A percentile compares a stretch with the other conserved stretches of the same genome.
phyloP scores from a whole-genome alignment of 805 yeast species.

The Yamadazyma ubonensis region DNA sequence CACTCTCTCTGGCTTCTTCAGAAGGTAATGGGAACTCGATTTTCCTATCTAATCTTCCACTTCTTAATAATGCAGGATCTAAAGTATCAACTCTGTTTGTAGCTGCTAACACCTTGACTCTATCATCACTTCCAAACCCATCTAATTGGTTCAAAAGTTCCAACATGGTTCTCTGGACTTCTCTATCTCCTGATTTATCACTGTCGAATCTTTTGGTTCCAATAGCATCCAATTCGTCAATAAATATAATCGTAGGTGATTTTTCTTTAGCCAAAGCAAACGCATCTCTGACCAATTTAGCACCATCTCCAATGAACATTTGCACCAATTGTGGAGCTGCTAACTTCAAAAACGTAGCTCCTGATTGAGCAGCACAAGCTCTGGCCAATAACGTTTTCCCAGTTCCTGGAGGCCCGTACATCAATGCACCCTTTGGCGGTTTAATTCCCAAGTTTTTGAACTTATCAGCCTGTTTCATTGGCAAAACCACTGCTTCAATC shows the following conservation, averaged over 20 bases:
- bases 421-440: conserved; percentile 48
- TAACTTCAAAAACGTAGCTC: conserved; percentile 44
- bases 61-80: conserved; percentile 97
- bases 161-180: conserved; percentile 50
- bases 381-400: conserved; percentile 48
- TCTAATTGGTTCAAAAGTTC: conserved; percentile 58
- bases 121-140: conserved; percentile 96
- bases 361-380: conserved; percentile 49
- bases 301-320: conserved; percentile 49
- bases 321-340: conserved; percentile 49
- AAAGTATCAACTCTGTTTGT: conserved; percentile 96
- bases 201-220: conserved; percentile 48
- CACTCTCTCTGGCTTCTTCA: conserved; percentile 96
- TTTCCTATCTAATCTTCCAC: conserved; percentile 96
- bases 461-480: conserved; percentile 97
- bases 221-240: conserved; percentile 48
- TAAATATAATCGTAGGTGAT: conserved; percentile 47
- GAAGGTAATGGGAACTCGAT: conserved; percentile 97
- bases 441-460: conserved; percentile 91
- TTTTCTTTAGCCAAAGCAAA: conserved; percentile 48
- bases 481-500: conserved; percentile 96
- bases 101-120: conserved; percentile 97
- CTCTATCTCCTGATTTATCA: conserved; percentile 46
- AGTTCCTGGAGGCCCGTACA: conserved; percentile 52
- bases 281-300: conserved; percentile 46